These are phyloP conservation scores for Leccinum subgranulosum DNA, from an alignment of 768 basidiomycete genomes.

Conservation along the genomic window DNA sequence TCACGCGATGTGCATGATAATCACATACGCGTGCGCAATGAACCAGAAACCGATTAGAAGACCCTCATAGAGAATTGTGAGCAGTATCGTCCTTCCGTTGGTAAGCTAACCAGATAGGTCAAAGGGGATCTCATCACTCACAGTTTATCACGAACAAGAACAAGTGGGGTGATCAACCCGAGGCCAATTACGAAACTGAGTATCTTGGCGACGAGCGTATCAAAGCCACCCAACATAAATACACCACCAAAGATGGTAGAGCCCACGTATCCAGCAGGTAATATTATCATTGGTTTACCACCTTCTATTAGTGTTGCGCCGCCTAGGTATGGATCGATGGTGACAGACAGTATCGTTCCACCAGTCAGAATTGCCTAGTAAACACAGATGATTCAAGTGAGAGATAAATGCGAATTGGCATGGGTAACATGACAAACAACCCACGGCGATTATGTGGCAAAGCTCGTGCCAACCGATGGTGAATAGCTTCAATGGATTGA, in stretches of 20 bases:
- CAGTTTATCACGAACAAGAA: conserved; percentile 89
- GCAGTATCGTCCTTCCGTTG: conserved; percentile 68
- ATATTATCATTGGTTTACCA: conserved; percentile 66
- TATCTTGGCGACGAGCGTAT: conserved; percentile 88
- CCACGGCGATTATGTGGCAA: conserved; percentile 74
- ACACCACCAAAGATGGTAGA: conserved; percentile 78
- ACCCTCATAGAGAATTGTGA: conserved; percentile 81
- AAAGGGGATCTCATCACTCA: conserved; percentile 36
- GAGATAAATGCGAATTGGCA: conserved; percentile 7
- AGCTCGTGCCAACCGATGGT: conserved; percentile 90
- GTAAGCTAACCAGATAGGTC: conserved; percentile 8
- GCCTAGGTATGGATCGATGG: conserved; percentile 81
- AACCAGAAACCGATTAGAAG: conserved; percentile 94
- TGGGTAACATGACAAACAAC: conserved; percentile 27
- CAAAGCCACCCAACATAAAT: conserved; percentile 83
- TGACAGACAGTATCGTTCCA: conserved; percentile 72
- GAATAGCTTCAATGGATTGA: conserved; percentile 82
- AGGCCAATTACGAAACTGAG: conserved; percentile 88
- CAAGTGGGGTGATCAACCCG: conserved; percentile 80
- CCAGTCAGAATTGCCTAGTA: conserved; percentile 73
- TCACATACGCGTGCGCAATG: conserved; percentile 80
- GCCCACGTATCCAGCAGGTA: conserved; percentile 79
- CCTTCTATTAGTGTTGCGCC: conserved; percentile 65
- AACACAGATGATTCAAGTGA: neutral
- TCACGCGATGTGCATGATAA: neutral